phyloP scores from a whole-genome alignment of 2,329 filamentous ascomycete species.

The Apiospora pterosperma region DNA sequence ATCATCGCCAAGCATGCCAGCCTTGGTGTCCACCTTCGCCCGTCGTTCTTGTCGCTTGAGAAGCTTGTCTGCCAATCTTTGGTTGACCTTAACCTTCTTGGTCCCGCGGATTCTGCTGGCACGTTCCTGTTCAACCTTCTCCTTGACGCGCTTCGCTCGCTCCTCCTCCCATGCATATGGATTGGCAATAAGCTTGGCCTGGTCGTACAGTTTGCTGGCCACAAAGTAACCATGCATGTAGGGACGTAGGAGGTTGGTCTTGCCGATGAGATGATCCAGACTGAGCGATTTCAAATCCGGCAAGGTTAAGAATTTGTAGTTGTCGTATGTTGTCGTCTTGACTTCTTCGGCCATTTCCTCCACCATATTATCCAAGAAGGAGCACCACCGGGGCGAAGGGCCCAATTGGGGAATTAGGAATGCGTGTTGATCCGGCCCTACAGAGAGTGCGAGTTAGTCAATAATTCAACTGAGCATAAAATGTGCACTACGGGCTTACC shows the following conservation, averaged over 20 bases:
- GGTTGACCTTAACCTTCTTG: conserved; percentile 98
- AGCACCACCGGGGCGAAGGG: conserved; percentile 91
- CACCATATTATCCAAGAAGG: conserved; percentile 94
- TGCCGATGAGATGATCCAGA: conserved; percentile 83
- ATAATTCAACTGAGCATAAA: neutral
- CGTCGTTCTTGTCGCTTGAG: conserved; percentile 62
- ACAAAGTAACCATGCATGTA: conserved; percentile 99
- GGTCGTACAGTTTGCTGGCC: conserved; percentile 90
- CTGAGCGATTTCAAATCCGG: conserved; percentile 83
- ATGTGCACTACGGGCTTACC: conserved; percentile 59
- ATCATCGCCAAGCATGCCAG: conserved; percentile 72
- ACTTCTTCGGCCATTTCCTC: conserved; percentile 95
- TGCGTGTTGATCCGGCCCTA: conserved; percentile 51
- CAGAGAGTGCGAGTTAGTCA: conserved; percentile 39
- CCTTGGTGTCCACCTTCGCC: conserved; percentile 53
- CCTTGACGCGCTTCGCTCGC: conserved; percentile 82
- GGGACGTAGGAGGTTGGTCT: conserved; percentile 82
- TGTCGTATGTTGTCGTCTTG: conserved; percentile 85
- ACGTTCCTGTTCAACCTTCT: conserved; percentile 96
- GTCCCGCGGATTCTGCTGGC: conserved; percentile 88
- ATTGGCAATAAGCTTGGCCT: conserved; percentile 88
- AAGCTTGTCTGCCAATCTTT: conserved; percentile 71
- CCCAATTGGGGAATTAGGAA: conserved; percentile 95
- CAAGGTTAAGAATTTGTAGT: conserved; percentile 95
- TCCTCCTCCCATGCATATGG: conserved; percentile 94